These are phyloP conservation scores for Kwoniella europaea DNA, from an alignment of 768 basidiomycete genomes.

Conservation along the genomic window DNA sequence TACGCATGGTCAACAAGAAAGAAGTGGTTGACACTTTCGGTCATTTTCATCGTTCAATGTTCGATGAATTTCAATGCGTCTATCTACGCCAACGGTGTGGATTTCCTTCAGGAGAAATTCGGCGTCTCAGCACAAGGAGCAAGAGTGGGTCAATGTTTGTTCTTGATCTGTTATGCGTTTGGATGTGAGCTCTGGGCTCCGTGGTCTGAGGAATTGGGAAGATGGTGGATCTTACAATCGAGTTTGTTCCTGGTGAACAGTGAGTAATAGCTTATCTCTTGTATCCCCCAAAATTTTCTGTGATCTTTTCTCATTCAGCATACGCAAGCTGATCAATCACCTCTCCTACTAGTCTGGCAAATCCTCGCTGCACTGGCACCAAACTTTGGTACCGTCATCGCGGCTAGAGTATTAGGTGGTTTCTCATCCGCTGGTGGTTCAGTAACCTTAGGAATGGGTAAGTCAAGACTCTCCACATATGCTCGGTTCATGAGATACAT, in stretches of 20 bases:
- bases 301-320: background rate
- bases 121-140: constrained; percentile 46
- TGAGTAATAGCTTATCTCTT: constrained; percentile 20
- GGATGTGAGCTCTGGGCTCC: constrained; percentile 54
- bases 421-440: constrained; percentile 55
- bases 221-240: constrained; percentile 43
- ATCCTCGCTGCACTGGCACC: constrained; percentile 49
- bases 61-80: constrained; percentile 36
- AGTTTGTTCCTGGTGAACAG: constrained; percentile 52
- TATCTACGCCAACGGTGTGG: constrained; percentile 49
- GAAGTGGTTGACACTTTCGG: constrained; percentile 49
- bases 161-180: constrained; percentile 51
- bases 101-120: constrained; percentile 41
- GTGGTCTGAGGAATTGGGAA: constrained; percentile 48
- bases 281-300: background rate
- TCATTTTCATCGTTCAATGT: constrained; percentile 52
- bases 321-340: background rate
- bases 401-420: constrained; percentile 51
- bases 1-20: constrained; percentile 30
- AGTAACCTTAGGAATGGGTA: constrained; percentile 51
- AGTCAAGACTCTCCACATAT: background rate
- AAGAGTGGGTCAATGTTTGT: constrained; percentile 48
- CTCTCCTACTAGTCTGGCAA: constrained; percentile 41
- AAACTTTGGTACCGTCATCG: constrained; percentile 46
- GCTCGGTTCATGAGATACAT: too few species aligned